Conservation (phyloP, 805 yeast genomes). For the Teunomyces cretensis region DNA sequence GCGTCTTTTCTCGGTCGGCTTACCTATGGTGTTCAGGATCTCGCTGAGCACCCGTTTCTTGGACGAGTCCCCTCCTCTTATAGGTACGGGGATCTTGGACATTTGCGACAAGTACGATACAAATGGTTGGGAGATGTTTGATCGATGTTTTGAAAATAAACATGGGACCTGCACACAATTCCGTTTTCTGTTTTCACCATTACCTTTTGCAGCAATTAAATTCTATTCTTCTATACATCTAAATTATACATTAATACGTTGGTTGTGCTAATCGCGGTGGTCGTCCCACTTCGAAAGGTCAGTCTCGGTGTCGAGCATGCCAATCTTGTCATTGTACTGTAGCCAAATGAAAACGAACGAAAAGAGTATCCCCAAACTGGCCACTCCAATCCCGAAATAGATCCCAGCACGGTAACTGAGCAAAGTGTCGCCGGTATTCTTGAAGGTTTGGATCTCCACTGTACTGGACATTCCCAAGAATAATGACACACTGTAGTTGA, state of each 20-base stretch:
- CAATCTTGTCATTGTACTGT: slow-evolving; percentile 7
- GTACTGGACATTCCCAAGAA: slow-evolving; percentile 72
- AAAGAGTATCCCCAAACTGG: slow-evolving; percentile 44
- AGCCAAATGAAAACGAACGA: slow-evolving; percentile 21
- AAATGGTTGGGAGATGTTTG: background rate
- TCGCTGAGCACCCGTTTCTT: slow-evolving; percentile 9
- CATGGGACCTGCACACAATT: background rate
- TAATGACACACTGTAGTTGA: slow-evolving; percentile 69
- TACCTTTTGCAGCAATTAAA: background rate
- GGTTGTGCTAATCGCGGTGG: background rate
- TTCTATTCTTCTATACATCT: no score
- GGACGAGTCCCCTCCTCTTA: slow-evolving; percentile 4
- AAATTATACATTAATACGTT: background rate
- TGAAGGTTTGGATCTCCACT: slow-evolving; percentile 42
- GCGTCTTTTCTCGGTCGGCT: background rate
- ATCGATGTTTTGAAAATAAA: slow-evolving; percentile 2
- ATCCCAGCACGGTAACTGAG: slow-evolving; percentile 56
- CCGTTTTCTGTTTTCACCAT: no score
- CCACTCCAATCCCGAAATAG: slow-evolving; percentile 62
- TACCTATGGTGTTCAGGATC: background rate
- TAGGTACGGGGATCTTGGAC: background rate
- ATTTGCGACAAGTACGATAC: background rate
- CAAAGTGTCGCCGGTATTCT: slow-evolving; percentile 17
- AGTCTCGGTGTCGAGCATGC: slow-evolving; percentile 7
- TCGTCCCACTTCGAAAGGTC: slow-evolving; percentile 3